Base-by-base conservation (phyloP, 2,329 filamentous ascomycete species). In the Chaetomiaceae sp. region DNA sequence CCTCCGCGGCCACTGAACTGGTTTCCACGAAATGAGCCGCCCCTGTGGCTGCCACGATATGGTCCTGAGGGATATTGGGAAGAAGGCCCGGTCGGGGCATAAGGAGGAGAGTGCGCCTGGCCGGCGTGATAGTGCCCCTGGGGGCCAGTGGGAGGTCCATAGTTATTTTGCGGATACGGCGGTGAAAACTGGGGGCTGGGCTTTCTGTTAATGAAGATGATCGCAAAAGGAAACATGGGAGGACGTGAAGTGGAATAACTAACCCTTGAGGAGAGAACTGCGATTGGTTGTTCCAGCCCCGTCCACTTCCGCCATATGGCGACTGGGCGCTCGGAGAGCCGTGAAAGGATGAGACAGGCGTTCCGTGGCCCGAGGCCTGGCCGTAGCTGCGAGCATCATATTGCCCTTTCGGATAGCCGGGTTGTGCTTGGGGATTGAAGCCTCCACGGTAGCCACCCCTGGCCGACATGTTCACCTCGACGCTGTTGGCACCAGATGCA, bases 181-280 rank as follows among this genome's bases (percentile, higher is more conserved):
- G 82, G 75, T 17, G 78, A 75, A 38, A 83, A 85, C 67, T 84
- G 84, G 25, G 80, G 84, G 56, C 71, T 69, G 53, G 45, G 42
- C 52, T 51, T 51, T 54, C 31, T 53, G 44, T 66, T 55, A 68
- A 57, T 68, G 53, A 16, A 20, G 13, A 21, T 5, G 4, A 38
- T 5, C 5, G n/a, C 2, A 35, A 31, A 31, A 33, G n/a, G 41
- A 6, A 35, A 16, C 13, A 37, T 0, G 30, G 25, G 4, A 23
- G 14, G n/a, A 9, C 8, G 23, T 5, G 30, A 12, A 12, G 30
- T 27, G 25, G 25, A 44, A 16, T 20, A 14, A 31, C 73, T 60
- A 60, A 76, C 74, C 65, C 67, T 54, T 70, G 69, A 10, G 71
- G 68, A 4, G 68, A 70, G 47, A 64, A 68, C 49, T 71, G 66